Evolutionary conservation across 768 basidiomycete species (phyloP), one percentile per base, ranked within the genome.

Genomic region (Dioszegia crocea): DNA sequence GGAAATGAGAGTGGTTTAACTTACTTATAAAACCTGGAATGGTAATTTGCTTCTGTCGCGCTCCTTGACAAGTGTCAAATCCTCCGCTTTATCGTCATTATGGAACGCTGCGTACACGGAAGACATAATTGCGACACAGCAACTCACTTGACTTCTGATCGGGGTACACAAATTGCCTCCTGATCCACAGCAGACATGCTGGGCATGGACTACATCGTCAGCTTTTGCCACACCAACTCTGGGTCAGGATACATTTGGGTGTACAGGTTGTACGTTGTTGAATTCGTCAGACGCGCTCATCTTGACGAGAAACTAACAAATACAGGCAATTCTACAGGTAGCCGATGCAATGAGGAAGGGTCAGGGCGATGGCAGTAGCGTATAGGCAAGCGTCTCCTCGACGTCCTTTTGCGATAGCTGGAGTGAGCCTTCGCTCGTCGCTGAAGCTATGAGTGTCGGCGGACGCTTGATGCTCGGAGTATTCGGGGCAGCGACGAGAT

Each of bases 1-100:
- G 11, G 38, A 21, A 26, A 54, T n/a, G n/a, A n/a, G n/a, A n/a
- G n/a, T n/a, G 8, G 16, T 26, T 14, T 17, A 19, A 65, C 73
- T 38, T 33, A 75, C 74, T 74, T 65, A 76, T 56, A 51, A 70
- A 59, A 38, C 66, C 74, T 2, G 74, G 74, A 40, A 76, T 72
- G 40, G 57, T 57, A 45, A 76, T 76, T 65, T 76, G 74, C 61
- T 76, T 76, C 30, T 67, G 59, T 41, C 70, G 73, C 3, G 61
- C 48, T 23, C 64, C 46, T 24, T 56, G 46, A 43, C 56, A 48
- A 39, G 61, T 54, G n/a, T 70, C 68, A 24, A 64, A n/a, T 43
- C 65, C 63, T 41, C 66, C 70, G 44, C 4, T 10, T n/a, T n/a
- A 30, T 10, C 31, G 19, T 57, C 49, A 48, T 17, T 12, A 26